phyloP scores from a whole-genome alignment of 441 rosid species.

The Pelargonium australe region DNA sequence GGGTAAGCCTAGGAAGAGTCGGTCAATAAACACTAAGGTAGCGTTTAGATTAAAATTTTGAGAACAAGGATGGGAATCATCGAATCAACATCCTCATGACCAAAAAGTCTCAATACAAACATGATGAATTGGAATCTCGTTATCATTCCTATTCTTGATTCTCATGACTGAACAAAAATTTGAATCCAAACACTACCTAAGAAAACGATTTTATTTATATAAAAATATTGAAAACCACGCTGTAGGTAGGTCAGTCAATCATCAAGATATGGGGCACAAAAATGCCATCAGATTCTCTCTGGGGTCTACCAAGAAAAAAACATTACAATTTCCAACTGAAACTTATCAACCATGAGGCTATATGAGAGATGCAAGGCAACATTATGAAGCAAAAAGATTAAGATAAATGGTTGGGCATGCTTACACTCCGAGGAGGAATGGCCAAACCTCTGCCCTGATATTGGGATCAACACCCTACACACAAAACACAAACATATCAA shows the following conservation, averaged over 20 bases:
- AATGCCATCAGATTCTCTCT: background rate
- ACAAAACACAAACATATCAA: conserved; percentile 20
- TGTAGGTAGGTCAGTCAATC: background rate
- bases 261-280: background rate
- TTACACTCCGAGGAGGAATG: conserved; percentile 94
- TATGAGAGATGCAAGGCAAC: background rate
- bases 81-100: background rate
- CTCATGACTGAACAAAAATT: too few relatives aligned
- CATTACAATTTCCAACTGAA: background rate
- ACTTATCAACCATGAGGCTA: background rate
- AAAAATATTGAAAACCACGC: background rate
- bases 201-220: background rate
- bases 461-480: conserved; percentile 82
- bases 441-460: conserved; percentile 88
- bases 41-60: too few relatives aligned
- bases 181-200: too few relatives aligned
- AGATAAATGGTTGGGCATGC: conserved; percentile 24
- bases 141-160: too few relatives aligned
- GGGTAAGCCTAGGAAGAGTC: background rate
- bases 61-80: background rate
- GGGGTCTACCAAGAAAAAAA: too few relatives aligned
- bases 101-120: too few relatives aligned
- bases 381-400: background rate
- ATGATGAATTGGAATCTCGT: too few relatives aligned
- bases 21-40: too few relatives aligned